Conservation (phyloP, 129 eudicot genomes). For the Chrysanthemum makinoi region DNA sequence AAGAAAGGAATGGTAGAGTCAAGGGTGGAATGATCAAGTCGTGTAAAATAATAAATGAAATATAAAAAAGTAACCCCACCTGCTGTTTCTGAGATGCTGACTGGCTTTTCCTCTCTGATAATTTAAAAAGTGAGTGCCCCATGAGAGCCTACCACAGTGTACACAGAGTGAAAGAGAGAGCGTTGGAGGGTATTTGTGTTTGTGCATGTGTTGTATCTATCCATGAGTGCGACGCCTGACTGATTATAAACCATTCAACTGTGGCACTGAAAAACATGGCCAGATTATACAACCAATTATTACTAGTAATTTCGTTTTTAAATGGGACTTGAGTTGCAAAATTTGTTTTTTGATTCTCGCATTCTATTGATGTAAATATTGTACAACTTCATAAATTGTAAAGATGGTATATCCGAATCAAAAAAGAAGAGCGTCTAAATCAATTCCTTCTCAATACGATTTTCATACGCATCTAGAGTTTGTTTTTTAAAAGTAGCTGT, state of each 20-base stretch:
- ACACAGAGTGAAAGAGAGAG: slow-evolving; percentile 16
- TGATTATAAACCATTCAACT: slow-evolving; percentile 47
- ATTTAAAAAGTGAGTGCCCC: slow-evolving; percentile 45
- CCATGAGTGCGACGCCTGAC: slow-evolving; percentile 45
- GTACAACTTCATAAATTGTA: no score
- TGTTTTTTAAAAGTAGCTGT: no score
- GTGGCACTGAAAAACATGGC: slow-evolving; percentile 61
- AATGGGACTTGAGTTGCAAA: no score
- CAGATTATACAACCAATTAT: slow-evolving; percentile 19
- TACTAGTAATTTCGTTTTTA: background rate
- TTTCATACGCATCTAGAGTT: no score
- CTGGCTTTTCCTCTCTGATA: slow-evolving; percentile 30
- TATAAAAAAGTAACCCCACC: slow-evolving; percentile 28
- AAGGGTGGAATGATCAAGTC: slow-evolving; percentile 34
- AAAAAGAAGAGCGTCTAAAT: no score
- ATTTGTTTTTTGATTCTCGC: no score
- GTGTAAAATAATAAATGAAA: slow-evolving; percentile 21
- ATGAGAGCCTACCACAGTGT: slow-evolving; percentile 38
- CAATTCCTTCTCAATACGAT: no score
- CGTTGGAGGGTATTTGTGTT: slow-evolving; percentile 36
- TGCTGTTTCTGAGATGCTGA: slow-evolving; percentile 27
- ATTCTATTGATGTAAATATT: no score
- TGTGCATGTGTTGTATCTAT: slow-evolving; percentile 35
- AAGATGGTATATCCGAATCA: no score
- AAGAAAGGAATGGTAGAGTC: slow-evolving; percentile 17